These are phyloP conservation scores for Triticum turgidum DNA, from an alignment of 176 grass and related monocot species.

Conservation along the genomic window DNA sequence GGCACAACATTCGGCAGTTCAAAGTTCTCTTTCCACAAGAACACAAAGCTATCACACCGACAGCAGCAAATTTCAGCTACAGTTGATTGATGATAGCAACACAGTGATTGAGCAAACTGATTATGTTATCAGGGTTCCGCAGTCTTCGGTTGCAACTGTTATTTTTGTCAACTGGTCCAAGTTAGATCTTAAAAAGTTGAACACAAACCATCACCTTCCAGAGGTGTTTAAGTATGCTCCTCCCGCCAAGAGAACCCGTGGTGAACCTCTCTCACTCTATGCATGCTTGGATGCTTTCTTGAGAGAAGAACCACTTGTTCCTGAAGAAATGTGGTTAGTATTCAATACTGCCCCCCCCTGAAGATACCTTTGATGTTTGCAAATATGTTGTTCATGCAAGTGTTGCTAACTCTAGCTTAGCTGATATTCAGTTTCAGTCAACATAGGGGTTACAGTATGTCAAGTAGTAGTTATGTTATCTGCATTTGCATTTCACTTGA, in stretches of 20 bases:
- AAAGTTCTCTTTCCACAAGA: conserved; percentile 51
- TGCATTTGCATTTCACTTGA: conserved; percentile 17
- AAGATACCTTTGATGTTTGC: background rate
- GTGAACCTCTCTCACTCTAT: conserved; percentile 95
- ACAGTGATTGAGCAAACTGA: conserved; percentile 55
- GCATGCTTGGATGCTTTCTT: conserved; percentile 98
- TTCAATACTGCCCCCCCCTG: background rate
- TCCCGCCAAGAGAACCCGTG: conserved; percentile 90
- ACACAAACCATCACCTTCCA: conserved; percentile 61
- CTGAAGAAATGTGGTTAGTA: conserved; percentile 99
- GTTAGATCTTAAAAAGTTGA: conserved; percentile 63
- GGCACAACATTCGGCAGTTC: conserved; percentile 30
- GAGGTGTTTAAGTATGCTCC: conserved; percentile 93
- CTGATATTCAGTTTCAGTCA: background rate
- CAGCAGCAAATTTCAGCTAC: conserved; percentile 43
- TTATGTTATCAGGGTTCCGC: conserved; percentile 53
- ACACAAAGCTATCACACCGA: conserved; percentile 47
- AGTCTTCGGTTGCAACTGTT: conserved; percentile 53
- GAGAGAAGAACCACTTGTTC: conserved; percentile 94
- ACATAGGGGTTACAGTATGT: background rate
- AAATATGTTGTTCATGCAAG: background rate
- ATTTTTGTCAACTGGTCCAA: conserved; percentile 89
- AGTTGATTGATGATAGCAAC: conserved; percentile 76
- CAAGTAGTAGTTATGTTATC: background rate
- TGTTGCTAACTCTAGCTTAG: background rate